Evolutionary conservation across 108 stramenopile genomes (phyloP).

Genomic region (Parietichytrium sp.): DNA sequence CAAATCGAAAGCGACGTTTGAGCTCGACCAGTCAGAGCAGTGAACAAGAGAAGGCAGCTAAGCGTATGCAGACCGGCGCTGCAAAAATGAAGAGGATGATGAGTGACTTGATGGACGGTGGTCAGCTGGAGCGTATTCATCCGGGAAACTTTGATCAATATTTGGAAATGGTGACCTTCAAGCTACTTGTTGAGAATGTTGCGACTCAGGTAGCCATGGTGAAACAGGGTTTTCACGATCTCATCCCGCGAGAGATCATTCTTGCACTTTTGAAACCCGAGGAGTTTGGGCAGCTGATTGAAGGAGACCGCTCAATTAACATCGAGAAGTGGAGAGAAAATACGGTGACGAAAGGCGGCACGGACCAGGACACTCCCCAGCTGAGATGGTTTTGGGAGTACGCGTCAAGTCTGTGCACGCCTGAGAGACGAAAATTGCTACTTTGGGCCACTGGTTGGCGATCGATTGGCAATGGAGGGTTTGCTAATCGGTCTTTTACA

Average conservation of each 20-base stretch:
- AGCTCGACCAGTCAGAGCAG: too few relatives aligned
- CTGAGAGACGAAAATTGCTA: constrained; percentile 1
- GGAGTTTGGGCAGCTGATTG: not conserved
- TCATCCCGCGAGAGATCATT: not conserved
- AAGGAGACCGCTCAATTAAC: constrained; percentile 5
- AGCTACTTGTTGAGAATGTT: constrained; percentile 34
- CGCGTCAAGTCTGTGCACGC: not conserved
- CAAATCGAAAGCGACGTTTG: too few relatives aligned
- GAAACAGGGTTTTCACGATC: constrained; percentile 29
- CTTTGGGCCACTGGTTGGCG: constrained; percentile 29
- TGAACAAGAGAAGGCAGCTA: too few relatives aligned
- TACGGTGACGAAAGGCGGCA: not conserved
- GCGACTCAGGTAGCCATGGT: constrained; percentile 8
- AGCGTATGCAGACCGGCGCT: too few relatives aligned
- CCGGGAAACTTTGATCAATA: constrained; percentile 16
- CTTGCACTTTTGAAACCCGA: not conserved
- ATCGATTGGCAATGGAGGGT: constrained; percentile 1
- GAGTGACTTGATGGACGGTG: not conserved
- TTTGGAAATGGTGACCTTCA: constrained; percentile 23
- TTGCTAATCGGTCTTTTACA: constrained; percentile 26
- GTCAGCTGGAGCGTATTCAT: not conserved
- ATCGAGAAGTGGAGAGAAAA: constrained; percentile 1
- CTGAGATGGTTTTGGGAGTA: constrained; percentile 18
- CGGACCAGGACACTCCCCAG: not conserved
- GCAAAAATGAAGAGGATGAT: constrained; percentile 35